A percentile compares a stretch with the other conserved stretches of the same genome.
These are phyloP conservation scores for Davidsoniella australis DNA, from an alignment of 2,329 filamentous ascomycete species.

Conservation along the genomic window DNA sequence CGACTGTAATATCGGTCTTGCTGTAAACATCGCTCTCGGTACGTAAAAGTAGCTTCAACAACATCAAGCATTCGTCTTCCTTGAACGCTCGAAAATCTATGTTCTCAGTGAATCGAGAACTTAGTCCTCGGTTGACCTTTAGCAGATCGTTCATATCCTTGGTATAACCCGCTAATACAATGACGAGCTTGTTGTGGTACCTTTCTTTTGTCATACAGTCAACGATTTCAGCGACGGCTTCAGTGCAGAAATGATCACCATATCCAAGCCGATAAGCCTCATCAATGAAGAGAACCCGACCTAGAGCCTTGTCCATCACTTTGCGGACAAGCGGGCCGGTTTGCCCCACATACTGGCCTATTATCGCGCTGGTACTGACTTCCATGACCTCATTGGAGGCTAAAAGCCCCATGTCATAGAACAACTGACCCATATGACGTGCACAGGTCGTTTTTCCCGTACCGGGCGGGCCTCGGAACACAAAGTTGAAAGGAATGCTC, in stretches of 20 bases:
- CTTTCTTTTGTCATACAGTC: conserved; percentile 35
- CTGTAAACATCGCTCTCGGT: conserved; percentile 10
- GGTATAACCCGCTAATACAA: conserved; percentile 54
- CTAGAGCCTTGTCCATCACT: conserved; percentile 40
- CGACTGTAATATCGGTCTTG: background rate
- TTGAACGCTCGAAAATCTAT: conserved; percentile 36
- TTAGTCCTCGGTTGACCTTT: conserved; percentile 42
- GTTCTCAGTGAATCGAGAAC: conserved; percentile 46
- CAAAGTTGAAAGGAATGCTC: conserved; percentile 47
- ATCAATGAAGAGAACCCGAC: conserved; percentile 53
- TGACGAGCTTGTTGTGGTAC: conserved; percentile 42
- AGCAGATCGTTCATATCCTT: conserved; percentile 48
- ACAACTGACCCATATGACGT: conserved; percentile 57
- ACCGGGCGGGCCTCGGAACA: conserved; percentile 48
- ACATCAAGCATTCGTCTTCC: conserved; percentile 23
- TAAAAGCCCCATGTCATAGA: conserved; percentile 57
- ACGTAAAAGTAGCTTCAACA: conserved; percentile 24
- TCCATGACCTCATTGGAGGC: conserved; percentile 42
- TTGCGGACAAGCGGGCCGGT: conserved; percentile 49
- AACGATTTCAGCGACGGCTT: conserved; percentile 37
- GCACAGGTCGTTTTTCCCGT: conserved; percentile 62
- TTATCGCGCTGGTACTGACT: conserved; percentile 48
- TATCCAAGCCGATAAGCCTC: conserved; percentile 49
- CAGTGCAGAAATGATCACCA: conserved; percentile 35
- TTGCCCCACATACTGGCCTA: conserved; percentile 52